A percentile compares a stretch with the other conserved stretches of the same genome.
phyloP scores from a whole-genome alignment of 805 yeast species.

The Priceomyces melissophilus region DNA sequence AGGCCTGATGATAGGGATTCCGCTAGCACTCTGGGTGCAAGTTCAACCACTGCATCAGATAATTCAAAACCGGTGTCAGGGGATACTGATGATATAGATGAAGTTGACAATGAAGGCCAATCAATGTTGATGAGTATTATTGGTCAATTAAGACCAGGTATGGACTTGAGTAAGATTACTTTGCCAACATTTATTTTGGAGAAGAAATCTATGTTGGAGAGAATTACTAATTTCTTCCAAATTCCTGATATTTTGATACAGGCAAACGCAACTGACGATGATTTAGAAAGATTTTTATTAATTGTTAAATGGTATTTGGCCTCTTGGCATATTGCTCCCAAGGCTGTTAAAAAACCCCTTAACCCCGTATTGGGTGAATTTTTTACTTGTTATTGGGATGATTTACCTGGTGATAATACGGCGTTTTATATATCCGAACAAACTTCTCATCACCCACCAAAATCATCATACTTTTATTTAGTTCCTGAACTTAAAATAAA shows the following conservation, averaged over 20 bases:
- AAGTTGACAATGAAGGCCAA: slow-evolving; percentile 86
- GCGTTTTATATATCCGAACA: slow-evolving; percentile 92
- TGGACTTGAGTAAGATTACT: slow-evolving; percentile 85
- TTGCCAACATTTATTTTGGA: slow-evolving; percentile 94
- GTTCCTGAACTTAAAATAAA: slow-evolving; percentile 78
- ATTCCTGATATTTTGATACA: slow-evolving; percentile 71
- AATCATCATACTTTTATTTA: slow-evolving; percentile 86
- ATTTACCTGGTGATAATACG: slow-evolving; percentile 58
- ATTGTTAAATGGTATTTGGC: slow-evolving; percentile 89
- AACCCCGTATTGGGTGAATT: slow-evolving; percentile 93
- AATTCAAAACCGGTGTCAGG: not conserved
- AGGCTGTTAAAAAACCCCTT: slow-evolving; percentile 95
- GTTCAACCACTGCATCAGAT: not conserved
- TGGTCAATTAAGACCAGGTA: slow-evolving; percentile 87
- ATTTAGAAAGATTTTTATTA: slow-evolving; percentile 63
- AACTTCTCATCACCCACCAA: slow-evolving; percentile 98
- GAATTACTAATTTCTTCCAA: slow-evolving; percentile 84
- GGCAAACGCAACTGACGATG: slow-evolving; percentile 61
- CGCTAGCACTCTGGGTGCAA: not conserved
- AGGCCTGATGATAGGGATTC: not conserved
- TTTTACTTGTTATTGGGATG: slow-evolving; percentile 90
- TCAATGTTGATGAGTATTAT: slow-evolving; percentile 83
- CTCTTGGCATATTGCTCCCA: slow-evolving; percentile 98
- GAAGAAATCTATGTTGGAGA: slow-evolving; percentile 92
- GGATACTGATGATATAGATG: slow-evolving; percentile 75